Conservation (phyloP, 2,329 filamentous ascomycete species). For the Penicillium thymicola region DNA sequence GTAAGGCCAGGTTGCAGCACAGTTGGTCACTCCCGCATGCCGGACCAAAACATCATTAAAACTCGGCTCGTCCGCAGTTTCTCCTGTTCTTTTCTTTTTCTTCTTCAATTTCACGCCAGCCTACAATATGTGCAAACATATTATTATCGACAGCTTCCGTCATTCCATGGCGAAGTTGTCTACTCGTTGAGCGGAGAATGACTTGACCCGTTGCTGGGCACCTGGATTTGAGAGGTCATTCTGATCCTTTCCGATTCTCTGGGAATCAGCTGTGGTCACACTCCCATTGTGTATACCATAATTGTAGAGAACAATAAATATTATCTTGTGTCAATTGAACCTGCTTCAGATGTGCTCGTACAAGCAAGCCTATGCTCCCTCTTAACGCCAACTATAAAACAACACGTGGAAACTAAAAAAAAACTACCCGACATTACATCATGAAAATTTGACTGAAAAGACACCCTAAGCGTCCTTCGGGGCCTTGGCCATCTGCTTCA, state of each 20-base stretch:
- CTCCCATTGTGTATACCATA: constrained; percentile 5
- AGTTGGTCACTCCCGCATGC: constrained; percentile 32
- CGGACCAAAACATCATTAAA: constrained; percentile 35
- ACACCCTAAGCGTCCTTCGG: constrained; percentile 44
- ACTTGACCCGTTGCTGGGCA: constrained; percentile 67
- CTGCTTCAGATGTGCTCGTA: not conserved
- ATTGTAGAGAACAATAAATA: not conserved
- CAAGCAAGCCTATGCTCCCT: not conserved
- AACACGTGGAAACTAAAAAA: not conserved
- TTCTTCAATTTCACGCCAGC: constrained; percentile 51
- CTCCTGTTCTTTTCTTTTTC: constrained; percentile 40
- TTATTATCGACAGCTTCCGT: constrained; percentile 59
- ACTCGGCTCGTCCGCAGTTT: constrained; percentile 18
- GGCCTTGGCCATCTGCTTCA: constrained; percentile 70
- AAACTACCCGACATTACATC: constrained; percentile 43
- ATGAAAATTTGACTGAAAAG: constrained; percentile 37
- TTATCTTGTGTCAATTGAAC: not conserved
- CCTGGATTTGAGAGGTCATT: constrained; percentile 65
- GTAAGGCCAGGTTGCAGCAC: constrained; percentile 48
- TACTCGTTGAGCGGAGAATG: constrained; percentile 67
- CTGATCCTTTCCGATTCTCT: constrained; percentile 59
- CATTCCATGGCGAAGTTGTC: constrained; percentile 55
- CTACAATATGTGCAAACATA: constrained; percentile 43
- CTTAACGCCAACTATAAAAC: constrained; percentile 12
- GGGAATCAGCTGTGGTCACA: constrained; percentile 73